Evolutionary conservation across 2,329 filamentous ascomycete species (phyloP), one percentile per base, ranked within the genome.

Genomic region (Ascochyta koolunga): DNA sequence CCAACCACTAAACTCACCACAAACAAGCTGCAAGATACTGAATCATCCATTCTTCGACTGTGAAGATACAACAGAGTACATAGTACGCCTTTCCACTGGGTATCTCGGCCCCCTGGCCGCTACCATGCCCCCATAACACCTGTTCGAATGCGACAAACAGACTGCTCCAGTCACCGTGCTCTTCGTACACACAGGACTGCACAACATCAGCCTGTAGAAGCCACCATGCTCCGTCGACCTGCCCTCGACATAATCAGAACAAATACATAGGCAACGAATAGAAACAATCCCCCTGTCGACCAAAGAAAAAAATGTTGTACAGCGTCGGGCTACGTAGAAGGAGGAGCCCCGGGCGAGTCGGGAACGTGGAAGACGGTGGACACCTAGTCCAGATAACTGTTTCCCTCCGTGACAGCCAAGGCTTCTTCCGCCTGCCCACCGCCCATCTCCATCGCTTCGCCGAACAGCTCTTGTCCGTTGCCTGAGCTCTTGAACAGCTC

Each of bases 391-490:
- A 71, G 60, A 48, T 71, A 72, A 39, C 61, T 65, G 54, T 68
- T 70, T 31, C 63, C 62, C 54, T 72, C 72, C 3, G 72, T 74
- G 3, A 72, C 64, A 43, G 72, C 72, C 47, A 75, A 53, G 15
- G 72, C 72, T 50, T 75, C 72, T 45, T 74, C 72, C 7, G 70
- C 72, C 47, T 75, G 72, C 32, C 72, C 69, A 21, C 70, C 71
- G 24, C 64, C 69, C 44, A 65, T 65, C 40, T 73, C 71, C 64
- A 73, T 70, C 25, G 69, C 59, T 35, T 74, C 71, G 22, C 69
- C 68, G 47, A 74, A 74, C 65, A 74, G 68, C 55, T 73, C 72
- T 31, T 72, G 66, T 11, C 66, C 69, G 45, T 67, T 73, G 29
- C 67, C 67, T 5, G 71, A 74, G 52, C 69, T 72, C 59, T 73